Percentiles rank a stretch among this genome's conserved stretches.
Evolutionary conservation across 2,329 filamentous ascomycete genomes (phyloP).

Genomic region (Neofusicoccum ribis): DNA sequence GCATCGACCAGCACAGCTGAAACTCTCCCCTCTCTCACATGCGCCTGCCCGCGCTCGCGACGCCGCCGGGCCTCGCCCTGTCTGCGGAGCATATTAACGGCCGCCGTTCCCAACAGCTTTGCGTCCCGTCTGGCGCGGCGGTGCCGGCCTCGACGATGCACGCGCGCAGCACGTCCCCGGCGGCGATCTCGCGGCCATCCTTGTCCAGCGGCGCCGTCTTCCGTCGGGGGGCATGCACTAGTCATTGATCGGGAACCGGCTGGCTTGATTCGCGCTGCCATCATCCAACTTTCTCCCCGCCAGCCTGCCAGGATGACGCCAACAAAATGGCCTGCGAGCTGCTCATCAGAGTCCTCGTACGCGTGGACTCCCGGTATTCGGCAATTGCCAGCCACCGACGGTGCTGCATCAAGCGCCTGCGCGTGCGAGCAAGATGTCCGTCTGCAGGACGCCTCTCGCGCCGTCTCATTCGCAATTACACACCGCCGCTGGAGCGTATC

Average conservation of each 20-base stretch:
- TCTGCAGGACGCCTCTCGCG: neutral
- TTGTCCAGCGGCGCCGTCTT: constrained; percentile 7
- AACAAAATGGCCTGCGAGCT: neutral
- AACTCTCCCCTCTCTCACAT: neutral
- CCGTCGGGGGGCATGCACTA: neutral
- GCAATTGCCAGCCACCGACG: neutral
- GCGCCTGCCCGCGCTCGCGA: neutral
- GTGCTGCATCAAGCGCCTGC: neutral
- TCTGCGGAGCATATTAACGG: neutral
- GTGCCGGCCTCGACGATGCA: neutral
- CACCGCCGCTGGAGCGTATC: neutral
- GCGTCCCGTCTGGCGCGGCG: neutral
- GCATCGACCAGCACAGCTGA: neutral
- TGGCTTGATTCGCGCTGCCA: constrained; percentile 1
- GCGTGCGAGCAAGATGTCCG: neutral
- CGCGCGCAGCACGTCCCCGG: neutral
- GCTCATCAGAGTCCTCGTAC: neutral
- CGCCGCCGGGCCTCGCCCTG: neutral
- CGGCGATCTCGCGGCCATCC: constrained; percentile 6
- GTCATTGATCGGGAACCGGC: neutral
- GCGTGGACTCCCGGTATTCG: constrained; percentile 2
- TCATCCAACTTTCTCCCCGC: constrained; percentile 8
- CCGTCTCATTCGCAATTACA: neutral
- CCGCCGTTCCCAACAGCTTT: neutral
- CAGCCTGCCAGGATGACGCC: constrained; percentile 7